Evolutionary conservation across 495 filamentous ascomycete genomes (phyloP), one percentile per base, ranked within the genome.

Genomic region (Penicillium maclennaniae): DNA sequence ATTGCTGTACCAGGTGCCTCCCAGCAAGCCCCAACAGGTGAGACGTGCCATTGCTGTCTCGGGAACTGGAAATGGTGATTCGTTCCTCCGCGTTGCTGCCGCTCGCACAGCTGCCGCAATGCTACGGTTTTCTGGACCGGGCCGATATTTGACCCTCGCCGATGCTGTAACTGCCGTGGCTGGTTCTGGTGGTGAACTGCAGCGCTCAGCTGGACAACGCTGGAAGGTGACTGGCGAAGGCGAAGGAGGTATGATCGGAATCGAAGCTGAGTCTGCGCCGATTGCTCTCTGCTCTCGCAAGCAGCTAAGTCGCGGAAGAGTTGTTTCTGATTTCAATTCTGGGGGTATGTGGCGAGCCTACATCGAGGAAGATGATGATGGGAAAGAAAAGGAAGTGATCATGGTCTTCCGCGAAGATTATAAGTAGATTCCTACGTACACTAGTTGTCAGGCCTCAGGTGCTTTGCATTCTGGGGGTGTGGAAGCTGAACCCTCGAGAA

Each of bases 31-130:
- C 4, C 10, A 21, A 14, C 6, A 16, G 4, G 21, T 17, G 10
- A 52, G 45, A 52, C 57, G 83, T 16, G 83, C 84, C 0, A 75
- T 92, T 6, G 91, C 83, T 7, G 71, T 93, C 28, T 93, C 89
- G 0, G 91, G 91, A 1, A 95, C 91, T 0, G 91, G 91, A 4
- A 95, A 96, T 55, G 91, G 91, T 1, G 92, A 96, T 62, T 89
- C 89, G 0, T 96, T 95, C 63, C 78, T 96, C 3, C 83, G 89
- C 1, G 69, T 81, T 16, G 78, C 77, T n/a, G 90, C 90, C 2
- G 82, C 78, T 4, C 80, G 87, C 6, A 90, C 88, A 7, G 82
- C 84, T 3, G 86, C 82, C 12, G 83, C 90, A 1, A 87, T 92
- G 49, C 78, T 82, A 10, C 79, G 86, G n/a, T 92, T 86, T 65